These are phyloP conservation scores for Kandelia obovata DNA, from an alignment of 345 rosid species.

Conservation along the genomic window DNA sequence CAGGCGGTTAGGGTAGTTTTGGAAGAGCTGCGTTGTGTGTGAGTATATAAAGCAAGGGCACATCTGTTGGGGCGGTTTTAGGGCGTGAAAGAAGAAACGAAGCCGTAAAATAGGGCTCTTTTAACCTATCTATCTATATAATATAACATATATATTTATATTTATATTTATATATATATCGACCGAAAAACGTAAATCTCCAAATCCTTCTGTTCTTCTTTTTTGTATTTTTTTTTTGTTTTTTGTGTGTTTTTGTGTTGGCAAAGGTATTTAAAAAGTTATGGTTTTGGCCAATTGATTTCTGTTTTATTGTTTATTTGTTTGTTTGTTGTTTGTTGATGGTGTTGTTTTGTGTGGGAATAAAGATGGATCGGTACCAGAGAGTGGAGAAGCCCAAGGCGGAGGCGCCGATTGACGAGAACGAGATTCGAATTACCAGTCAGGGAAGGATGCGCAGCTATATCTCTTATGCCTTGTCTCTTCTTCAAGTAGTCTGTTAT, in stretches of 20 bases:
- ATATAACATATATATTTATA: neutral
- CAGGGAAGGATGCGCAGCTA: slow-evolving; percentile 82
- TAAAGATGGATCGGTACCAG: slow-evolving; percentile 74
- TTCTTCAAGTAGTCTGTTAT: slow-evolving; percentile 52
- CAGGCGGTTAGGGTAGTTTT: slow-evolving; percentile 17
- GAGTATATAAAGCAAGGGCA: slow-evolving; percentile 8
- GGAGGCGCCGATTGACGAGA: slow-evolving; percentile 70
- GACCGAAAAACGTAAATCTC: slow-evolving; percentile 23
- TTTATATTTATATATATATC: neutral
- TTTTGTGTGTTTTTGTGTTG: no score
- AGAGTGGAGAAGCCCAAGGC: slow-evolving; percentile 78
- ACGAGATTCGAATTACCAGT: slow-evolving; percentile 86
- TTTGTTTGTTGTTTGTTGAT: neutral
- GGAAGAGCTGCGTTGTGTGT: neutral
- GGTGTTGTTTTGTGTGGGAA: neutral
- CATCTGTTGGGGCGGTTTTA: neutral
- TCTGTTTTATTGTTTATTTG: no score
- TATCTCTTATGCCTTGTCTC: slow-evolving; percentile 79
- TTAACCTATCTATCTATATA: slow-evolving; percentile 1
- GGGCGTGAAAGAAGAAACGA: slow-evolving; percentile 52
- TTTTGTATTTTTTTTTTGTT: no score
- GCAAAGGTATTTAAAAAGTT: no score
- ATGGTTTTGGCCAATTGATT: no score
- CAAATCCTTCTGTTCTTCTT: neutral
- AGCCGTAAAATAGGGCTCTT: slow-evolving; percentile 66